Base-by-base conservation (phyloP, 2,329 filamentous ascomycete genomes). In the Arthrobotrys pseudoclavata region DNA sequence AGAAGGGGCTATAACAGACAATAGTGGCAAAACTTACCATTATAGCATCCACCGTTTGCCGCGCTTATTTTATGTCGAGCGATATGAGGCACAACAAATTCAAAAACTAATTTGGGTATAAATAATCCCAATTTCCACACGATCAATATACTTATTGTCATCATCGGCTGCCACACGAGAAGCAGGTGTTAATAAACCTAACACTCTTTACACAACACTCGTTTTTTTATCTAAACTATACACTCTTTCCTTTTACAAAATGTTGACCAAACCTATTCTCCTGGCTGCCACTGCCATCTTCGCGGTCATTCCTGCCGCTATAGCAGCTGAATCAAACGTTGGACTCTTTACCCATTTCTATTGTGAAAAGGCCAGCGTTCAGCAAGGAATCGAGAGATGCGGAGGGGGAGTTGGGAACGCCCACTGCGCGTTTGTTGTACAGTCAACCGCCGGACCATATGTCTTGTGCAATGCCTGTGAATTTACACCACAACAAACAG, bases 331-430 rank as follows among this genome's bases (percentile, higher is more conserved):
- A 45, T 3, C 4, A 45, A 45, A 45, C 6, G 42, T 45, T 45
- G 42, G 42, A 45, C 42, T 45, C 42, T 45, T 45, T 45, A 45
- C 42, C 42, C 42, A 45, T 45, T 45, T 45, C 42, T 5, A 45
- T 20, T 45, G 42, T 20, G 42, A 45, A 45, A 45, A 45, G 42
- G 42, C 42, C n/a, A 45, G 42, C 18, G 42, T 45, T 20, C 42
- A 45, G 42, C 42, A 45, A 20, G 42, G 42, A 45, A 45, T 45
- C 42, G 42, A 45, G 42, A 45, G 42, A 45, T 45, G 42, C 42
- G 42, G 42, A 20, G 42, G 42, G 1, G 42, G 42, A 20, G 42
- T 45, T 45, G 42, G 42, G 6, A 45, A 45, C 42, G 42, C n/a
- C 42, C 42, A 45, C n/a, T 45, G 42, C 42, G 42, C 42, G 5